phyloP scores from a whole-genome alignment of 2,329 filamentous ascomycete species.

The Sphaceloma murrayae region DNA sequence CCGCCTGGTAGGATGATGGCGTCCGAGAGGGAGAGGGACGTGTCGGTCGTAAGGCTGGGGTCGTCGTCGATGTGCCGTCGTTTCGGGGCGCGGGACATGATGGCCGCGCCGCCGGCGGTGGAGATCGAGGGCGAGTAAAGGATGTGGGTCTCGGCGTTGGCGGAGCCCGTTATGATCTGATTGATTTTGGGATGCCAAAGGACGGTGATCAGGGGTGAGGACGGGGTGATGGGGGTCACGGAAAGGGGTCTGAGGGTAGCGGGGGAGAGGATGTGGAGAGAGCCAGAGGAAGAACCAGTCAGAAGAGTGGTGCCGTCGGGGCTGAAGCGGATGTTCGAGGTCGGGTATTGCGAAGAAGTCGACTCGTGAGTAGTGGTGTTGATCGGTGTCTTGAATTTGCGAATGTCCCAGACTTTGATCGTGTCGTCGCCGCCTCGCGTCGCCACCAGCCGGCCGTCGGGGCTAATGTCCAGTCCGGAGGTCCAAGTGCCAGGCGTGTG shows the following conservation, averaged over 20 bases:
- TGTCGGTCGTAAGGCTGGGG: constrained; percentile 73
- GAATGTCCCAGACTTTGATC: constrained; percentile 93
- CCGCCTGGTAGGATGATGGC: constrained; percentile 54
- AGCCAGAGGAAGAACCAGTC: constrained; percentile 75
- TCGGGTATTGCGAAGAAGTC: constrained; percentile 73
- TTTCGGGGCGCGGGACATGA: constrained; percentile 90
- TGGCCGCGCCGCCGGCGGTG: constrained; percentile 67
- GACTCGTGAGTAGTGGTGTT: constrained; percentile 70
- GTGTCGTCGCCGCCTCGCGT: constrained; percentile 83
- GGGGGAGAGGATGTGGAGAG: constrained; percentile 87
- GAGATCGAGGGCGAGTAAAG: constrained; percentile 86
- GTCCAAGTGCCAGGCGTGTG: constrained; percentile 83
- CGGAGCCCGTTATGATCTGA: constrained; percentile 89
- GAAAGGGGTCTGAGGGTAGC: constrained; percentile 79
- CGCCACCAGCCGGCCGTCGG: constrained; percentile 81
- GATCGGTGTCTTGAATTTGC: constrained; percentile 87
- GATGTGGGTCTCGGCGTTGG: constrained; percentile 79
- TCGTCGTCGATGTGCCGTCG: constrained; percentile 94
- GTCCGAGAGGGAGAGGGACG: constrained; percentile 70
- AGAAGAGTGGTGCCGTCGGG: constrained; percentile 76
- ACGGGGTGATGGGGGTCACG: constrained; percentile 79
- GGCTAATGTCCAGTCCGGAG: constrained; percentile 79
- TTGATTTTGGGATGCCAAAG: constrained; percentile 93
- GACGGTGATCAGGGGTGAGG: constrained; percentile 70
- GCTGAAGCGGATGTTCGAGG: constrained; percentile 81